Evolutionary conservation across 805 yeast species (phyloP).

Genomic region (Metschnikowia drakensbergensis): DNA sequence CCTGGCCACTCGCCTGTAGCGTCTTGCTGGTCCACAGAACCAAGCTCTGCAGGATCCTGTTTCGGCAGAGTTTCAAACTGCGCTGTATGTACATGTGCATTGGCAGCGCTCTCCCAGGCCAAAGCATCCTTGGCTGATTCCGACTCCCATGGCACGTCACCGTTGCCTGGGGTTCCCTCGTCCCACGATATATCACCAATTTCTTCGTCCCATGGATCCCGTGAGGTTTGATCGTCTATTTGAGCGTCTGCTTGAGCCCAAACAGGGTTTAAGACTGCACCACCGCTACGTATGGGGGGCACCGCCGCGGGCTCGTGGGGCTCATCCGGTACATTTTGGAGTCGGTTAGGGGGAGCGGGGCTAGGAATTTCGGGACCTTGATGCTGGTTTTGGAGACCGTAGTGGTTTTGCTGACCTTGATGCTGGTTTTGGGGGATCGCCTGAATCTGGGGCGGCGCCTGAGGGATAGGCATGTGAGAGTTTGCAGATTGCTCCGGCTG

Average conservation of each 20-base stretch:
- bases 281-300: background rate
- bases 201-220: conserved; percentile 18
- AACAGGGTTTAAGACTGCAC: background rate
- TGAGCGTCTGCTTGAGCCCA: background rate
- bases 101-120: background rate
- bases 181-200: conserved; percentile 18
- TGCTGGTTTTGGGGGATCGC: background rate
- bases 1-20: background rate
- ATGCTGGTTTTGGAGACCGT: too few relatives aligned
- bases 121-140: background rate
- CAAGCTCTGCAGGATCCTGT: background rate
- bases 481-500: background rate
- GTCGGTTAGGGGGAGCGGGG: background rate
- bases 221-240: background rate
- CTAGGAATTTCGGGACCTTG: background rate
- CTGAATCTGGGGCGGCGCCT: background rate
- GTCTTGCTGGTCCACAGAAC: background rate
- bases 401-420: too few relatives aligned
- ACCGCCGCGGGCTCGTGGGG: background rate
- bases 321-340: background rate
- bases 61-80: background rate
- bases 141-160: conserved; percentile 3
- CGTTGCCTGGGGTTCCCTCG: conserved; percentile 9
- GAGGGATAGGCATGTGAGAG: background rate
- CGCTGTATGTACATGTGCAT: background rate